Evolutionary conservation across 306 rosid species (phyloP), one percentile per base, ranked within the genome.

Genomic region (Dicorynia guianensis): DNA sequence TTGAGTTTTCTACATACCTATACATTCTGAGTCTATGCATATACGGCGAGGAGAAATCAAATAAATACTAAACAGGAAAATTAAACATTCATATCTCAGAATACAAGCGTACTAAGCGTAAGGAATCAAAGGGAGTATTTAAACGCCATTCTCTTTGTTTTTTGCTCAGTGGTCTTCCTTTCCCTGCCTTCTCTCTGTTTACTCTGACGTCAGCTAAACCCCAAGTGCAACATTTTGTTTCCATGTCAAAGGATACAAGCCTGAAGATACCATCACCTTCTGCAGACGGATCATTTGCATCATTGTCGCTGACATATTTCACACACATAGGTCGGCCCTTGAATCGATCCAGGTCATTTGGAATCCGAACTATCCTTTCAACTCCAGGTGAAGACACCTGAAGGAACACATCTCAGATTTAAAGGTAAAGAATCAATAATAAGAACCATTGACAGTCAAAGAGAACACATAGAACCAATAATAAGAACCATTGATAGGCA

Each of bases 331-430:
- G 56, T 35, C 98, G 87, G 3, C 90, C 96, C 86, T 88, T 91
- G 93, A 91, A 92, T 67, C 93, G 88, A 70, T 88, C 98, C 61
- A 94, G 85, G 33, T 92, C 98, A 12, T 77, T 72, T 11, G 98
- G 97, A 78, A 92, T 82, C 76, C 88, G 88, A 70, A 92, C 93
- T 67, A 83, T 73, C 80, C 98, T 86, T 82, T 92, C 97, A 33
- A 94, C 97, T 8, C 97, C 98, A n/a, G 98, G 98, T 55, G 98
- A 92, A 40, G 98, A 94, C 69, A 94, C 98, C 97, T 94, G 85
- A 70, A 71, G 57, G 47, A 62, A 77, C 44, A 53, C 36, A 69
- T 69, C 60, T 76, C 14, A 78, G 76, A 74, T 40, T 61, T 44
- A 59, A 19, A 63, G 54, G 48, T 17, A 48, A 54, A 63, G 34